Base-by-base conservation (phyloP, 2,329 filamentous ascomycete species). In the Sporothrix inflata region DNA sequence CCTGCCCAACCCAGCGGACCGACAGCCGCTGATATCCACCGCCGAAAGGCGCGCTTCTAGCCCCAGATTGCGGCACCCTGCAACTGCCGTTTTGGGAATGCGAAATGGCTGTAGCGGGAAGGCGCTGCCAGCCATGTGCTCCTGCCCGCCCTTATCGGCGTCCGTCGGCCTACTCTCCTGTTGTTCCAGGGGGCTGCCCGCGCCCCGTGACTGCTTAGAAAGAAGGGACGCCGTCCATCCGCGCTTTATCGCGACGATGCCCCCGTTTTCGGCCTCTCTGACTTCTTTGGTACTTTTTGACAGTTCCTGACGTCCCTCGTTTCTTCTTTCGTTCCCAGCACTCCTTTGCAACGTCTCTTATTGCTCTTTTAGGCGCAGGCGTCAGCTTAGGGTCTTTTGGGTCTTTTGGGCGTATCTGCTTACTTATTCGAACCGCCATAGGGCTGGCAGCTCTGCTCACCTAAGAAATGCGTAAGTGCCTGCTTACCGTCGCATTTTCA, bases 31-130 rank as follows among this genome's bases (percentile, higher is more conserved):
- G 42, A 24, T 63, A 45, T 24, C 60, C 60, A 45, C 60, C 30
- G 27, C 34, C 42, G 14, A n/a, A 66, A 66, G 21, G 19, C 57
- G 34, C 34, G 60, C 11, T 42, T 63, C 42, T 19, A 11, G 66
- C 66, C 42, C 34, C n/a, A 65, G 38, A 42, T 65, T 45, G 60
- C 60, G 38, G 34, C 21, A 42, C 14, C 27, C n/a, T n/a, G 38
- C 63, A 67, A 51, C 63, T 67, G 63, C 63, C 63, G 63, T 51
- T 49, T 67, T 67, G 8, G 63, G 45, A 34, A 66, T 66, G 42
- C 42, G 42, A 24, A 24, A 65, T 14, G 40, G 61, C 14, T 66
- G 40, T n/a, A 66, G 61, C 57, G 38, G 60, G 34, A 45, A 63
- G 60, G 40, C 42, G 61, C 60, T 45, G 60, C 4, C 55, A 27